Base-by-base conservation (phyloP, 495 filamentous ascomycete species). In the Parmelia sp. region DNA sequence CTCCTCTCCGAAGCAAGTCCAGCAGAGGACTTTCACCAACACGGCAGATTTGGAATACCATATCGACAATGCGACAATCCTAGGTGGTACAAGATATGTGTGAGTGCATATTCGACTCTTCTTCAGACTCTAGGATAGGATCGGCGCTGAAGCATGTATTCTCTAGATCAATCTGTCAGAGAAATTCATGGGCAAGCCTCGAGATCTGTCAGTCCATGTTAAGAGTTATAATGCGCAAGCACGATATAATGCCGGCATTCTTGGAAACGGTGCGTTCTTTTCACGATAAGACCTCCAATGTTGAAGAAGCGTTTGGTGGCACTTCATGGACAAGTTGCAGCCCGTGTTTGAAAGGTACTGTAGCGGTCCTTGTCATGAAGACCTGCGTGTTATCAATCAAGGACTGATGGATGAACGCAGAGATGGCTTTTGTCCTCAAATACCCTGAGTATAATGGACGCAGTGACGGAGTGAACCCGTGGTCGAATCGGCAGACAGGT, bases 401-500 rank as follows among this genome's bases (percentile, higher is more conserved):
- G 39, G 25, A 6, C 4, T 42, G 15, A 25, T 35, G 31, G 37
- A 49, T 63, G 10, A 36, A 44, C 40, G 15, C 58, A 79, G 79
- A 81, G 49, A 71, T 77, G 42, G 64, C 66, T 2, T 77, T 80
- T 57, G 76, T 74, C 3, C 61, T 78, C 47, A 76, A 74, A 62
- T 79, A 80, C 45, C 76, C 76, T 11, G 73, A 76, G 57, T 63
- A 72, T 40, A 79, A 79, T 45, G 21, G 62, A 11, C 57, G 63
- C 17, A 64, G 67, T 1, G 67, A 74, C 15, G 63, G 63, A 44
- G 58, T 15, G 35, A 68, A 73, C 17, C 65, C 69, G 21, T 81
- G 79, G 79, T 69, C 69, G 9, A 71, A 78, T 40, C 77, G 79
- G 17, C 79, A 80, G 61, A 79, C 68, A 10, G 77, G 76, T 0